Evolutionary conservation across 2,329 filamentous ascomycete genomes (phyloP).

Genomic region (Penicillium verrucosum): DNA sequence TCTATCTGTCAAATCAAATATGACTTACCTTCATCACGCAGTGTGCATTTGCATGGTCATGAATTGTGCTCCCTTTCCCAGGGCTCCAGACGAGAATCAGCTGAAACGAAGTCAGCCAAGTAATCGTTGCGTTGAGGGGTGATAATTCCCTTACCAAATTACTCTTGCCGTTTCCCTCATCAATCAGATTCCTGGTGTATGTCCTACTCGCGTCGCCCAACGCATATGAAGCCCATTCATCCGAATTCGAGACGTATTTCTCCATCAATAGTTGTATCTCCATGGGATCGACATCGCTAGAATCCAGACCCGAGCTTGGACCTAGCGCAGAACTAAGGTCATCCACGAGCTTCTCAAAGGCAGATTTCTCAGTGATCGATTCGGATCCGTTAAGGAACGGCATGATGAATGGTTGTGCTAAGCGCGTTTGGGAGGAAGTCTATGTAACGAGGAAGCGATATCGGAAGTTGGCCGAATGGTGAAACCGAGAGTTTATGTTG

Average conservation of each 20-base stretch:
- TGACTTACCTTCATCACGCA: constrained; percentile 72
- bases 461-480: constrained; percentile 2
- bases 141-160: constrained; percentile 57
- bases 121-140: not conserved
- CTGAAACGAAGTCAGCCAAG: constrained; percentile 45
- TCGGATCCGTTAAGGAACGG: constrained; percentile 30
- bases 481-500: not conserved
- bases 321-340: constrained; percentile 73
- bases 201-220: constrained; percentile 65
- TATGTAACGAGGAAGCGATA: constrained; percentile 1
- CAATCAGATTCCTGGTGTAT: constrained; percentile 86
- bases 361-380: constrained; percentile 11
- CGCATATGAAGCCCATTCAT: constrained; percentile 73
- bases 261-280: constrained; percentile 71
- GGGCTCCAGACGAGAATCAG: constrained; percentile 88
- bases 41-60: constrained; percentile 85
- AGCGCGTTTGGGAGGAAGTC: not conserved
- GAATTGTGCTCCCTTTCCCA: constrained; percentile 76
- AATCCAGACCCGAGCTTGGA: constrained; percentile 76
- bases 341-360: constrained; percentile 68
- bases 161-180: constrained; percentile 80
- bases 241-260: constrained; percentile 64
- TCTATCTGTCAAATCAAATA: not conserved
- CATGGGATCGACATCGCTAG: constrained; percentile 73
- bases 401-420: constrained; percentile 22